Evolutionary conservation across 106 monocot species (phyloP).

Genomic region (Dendrobium officinale): DNA sequence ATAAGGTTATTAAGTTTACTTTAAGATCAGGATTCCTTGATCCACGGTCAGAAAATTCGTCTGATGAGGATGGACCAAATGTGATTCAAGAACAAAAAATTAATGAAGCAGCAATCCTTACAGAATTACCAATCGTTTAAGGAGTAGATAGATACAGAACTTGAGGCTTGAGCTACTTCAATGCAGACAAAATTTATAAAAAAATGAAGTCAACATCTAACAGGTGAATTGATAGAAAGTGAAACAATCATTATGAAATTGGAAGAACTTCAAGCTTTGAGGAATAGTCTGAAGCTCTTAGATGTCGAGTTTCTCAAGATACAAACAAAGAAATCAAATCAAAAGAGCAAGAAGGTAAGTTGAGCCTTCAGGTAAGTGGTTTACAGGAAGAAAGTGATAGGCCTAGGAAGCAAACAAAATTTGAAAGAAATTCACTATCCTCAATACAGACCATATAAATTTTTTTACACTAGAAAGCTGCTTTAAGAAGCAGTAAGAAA

Average conservation of each 20-base stretch:
- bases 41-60: conserved; percentile 37
- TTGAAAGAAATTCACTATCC: conserved; percentile 4
- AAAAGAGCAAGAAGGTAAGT: conserved; percentile 8
- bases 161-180: conserved; percentile 16
- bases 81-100: conserved; percentile 2
- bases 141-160: conserved; percentile 12
- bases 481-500: too few relatives aligned
- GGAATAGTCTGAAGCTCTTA: conserved; percentile 9
- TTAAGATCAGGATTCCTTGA: conserved; percentile 52
- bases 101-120: neutral
- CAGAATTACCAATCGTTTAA: conserved; percentile 8
- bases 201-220: conserved; percentile 10
- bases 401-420: conserved; percentile 4
- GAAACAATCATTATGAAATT: neutral
- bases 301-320: conserved; percentile 12
- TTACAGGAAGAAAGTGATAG: conserved; percentile 17
- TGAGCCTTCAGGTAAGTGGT: neutral
- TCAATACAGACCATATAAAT: too few relatives aligned
- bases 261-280: conserved; percentile 20
- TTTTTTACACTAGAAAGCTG: too few relatives aligned
- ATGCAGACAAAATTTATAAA: conserved; percentile 9
- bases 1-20: too few relatives aligned
- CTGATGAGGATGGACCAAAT: conserved; percentile 4
- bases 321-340: conserved; percentile 6
- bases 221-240: conserved; percentile 7